Percentiles rank a stretch among this genome's conserved stretches.
Conservation (phyloP, 2,329 filamentous ascomycete genomes). For the Cryphonectria japonica region DNA sequence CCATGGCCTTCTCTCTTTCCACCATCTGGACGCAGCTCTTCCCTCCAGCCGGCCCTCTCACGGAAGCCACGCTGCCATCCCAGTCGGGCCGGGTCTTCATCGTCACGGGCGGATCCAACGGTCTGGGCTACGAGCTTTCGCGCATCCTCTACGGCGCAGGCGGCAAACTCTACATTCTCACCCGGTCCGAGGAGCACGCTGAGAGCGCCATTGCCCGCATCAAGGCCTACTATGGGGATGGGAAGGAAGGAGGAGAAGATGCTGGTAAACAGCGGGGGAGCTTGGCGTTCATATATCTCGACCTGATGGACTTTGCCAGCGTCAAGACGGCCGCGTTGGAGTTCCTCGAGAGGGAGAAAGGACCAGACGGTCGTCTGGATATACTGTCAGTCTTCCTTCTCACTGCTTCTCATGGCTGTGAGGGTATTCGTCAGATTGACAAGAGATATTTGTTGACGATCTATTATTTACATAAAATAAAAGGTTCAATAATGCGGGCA, state of each 20-base stretch:
- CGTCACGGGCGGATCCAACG: conserved; percentile 44
- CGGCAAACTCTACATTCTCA: conserved; percentile 55
- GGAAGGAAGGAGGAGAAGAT: conserved; percentile 1
- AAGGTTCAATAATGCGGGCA: conserved; percentile 34
- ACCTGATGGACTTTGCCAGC: conserved; percentile 31
- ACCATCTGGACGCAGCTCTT: conserved; percentile 33
- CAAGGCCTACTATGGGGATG: conserved; percentile 22
- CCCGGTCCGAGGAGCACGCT: conserved; percentile 38
- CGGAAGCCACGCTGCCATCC: conserved; percentile 29
- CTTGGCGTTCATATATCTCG: conserved; percentile 32
- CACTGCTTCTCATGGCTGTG: neutral
- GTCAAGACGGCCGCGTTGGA: conserved; percentile 28
- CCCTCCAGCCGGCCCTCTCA: conserved; percentile 30
- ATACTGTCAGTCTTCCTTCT: conserved; percentile 22
- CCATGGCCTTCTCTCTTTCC: neutral
- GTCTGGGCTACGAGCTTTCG: conserved; percentile 51
- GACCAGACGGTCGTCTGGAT: conserved; percentile 29
- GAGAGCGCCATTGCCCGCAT: conserved; percentile 32
- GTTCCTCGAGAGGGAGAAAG: conserved; percentile 27
- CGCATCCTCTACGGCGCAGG: conserved; percentile 54
- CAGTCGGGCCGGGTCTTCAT: conserved; percentile 40
- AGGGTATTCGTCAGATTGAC: neutral
- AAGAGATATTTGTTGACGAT: too few relatives aligned
- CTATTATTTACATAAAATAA: neutral
- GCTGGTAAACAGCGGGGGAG: conserved; percentile 18